Evolutionary conservation across 371 early-diverging fungal species (phyloP).

Genomic region (Syncephalastrum racemosum): DNA sequence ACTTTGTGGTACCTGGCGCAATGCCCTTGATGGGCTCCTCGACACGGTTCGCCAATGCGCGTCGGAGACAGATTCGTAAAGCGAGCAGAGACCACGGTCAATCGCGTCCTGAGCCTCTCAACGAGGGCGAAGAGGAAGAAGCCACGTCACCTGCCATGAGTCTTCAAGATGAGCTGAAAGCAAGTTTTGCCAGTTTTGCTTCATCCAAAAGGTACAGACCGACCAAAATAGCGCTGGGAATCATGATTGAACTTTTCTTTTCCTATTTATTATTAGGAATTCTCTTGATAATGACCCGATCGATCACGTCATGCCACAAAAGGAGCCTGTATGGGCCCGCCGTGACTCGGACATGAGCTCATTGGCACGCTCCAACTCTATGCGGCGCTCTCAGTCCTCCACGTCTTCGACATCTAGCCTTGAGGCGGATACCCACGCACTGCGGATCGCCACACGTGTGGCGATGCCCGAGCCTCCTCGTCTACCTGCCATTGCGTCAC

Average conservation of each 20-base stretch:
- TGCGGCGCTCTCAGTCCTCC: no score
- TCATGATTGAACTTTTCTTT: not conserved
- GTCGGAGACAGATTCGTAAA: slow-evolving; percentile 24
- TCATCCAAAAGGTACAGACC: slow-evolving; percentile 4
- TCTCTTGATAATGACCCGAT: no score
- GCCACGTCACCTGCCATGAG: slow-evolving; percentile 8
- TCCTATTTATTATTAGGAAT: no score
- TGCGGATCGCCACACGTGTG: no score
- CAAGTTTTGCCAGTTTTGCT: slow-evolving; percentile 6
- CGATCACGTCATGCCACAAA: no score
- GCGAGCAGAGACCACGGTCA: slow-evolving; percentile 4
- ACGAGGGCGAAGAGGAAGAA: not conserved
- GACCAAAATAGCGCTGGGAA: not conserved
- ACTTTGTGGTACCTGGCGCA: slow-evolving; percentile 42
- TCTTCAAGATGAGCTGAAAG: slow-evolving; percentile 16
- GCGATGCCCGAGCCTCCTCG: no score
- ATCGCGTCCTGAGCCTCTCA: not conserved
- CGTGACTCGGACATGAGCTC: no score
- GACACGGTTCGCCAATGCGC: slow-evolving; percentile 30
- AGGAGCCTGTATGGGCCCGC: no score
- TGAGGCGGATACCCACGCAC: no score
- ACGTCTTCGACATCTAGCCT: no score
- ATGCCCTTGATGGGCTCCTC: slow-evolving; percentile 51
- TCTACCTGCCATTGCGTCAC: no score
- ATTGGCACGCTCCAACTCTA: no score